phyloP scores from a whole-genome alignment of 352 stramenopile genomes.

The Phytopythium chamaehyphon region DNA sequence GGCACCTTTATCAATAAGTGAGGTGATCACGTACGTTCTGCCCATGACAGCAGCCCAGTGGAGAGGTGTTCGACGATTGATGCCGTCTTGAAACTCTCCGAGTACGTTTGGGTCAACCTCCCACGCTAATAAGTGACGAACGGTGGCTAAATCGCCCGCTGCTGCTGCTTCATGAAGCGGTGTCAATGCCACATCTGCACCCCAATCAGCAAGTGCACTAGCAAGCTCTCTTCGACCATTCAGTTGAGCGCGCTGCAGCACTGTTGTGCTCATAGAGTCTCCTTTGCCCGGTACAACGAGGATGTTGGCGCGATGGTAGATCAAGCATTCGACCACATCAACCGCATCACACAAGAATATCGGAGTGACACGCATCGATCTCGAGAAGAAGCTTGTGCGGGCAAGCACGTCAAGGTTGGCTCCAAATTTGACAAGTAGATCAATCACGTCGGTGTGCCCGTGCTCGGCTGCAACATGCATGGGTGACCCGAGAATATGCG shows the following conservation, averaged over 20 bases:
- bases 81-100: constrained; percentile 64
- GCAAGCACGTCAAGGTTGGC: constrained; percentile 62
- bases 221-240: constrained; percentile 53
- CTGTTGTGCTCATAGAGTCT: constrained; percentile 62
- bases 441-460: constrained; percentile 56
- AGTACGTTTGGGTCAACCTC: constrained; percentile 55
- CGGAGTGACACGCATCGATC: constrained; percentile 61
- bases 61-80: constrained; percentile 54
- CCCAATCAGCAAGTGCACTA: constrained; percentile 62
- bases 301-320: constrained; percentile 65
- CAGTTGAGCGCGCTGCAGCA: constrained; percentile 66
- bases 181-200: constrained; percentile 71
- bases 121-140: constrained; percentile 53
- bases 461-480: constrained; percentile 68
- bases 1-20: constrained; percentile 41
- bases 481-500: constrained; percentile 57
- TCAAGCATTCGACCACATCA: constrained; percentile 63
- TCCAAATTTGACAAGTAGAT: constrained; percentile 48
- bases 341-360: constrained; percentile 70
- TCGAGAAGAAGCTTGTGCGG: constrained; percentile 59
- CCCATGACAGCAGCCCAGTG: constrained; percentile 80
- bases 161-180: constrained; percentile 67
- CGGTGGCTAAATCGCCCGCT: constrained; percentile 41
- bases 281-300: constrained; percentile 57
- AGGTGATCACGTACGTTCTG: constrained; percentile 37